Conservation (phyloP, 257 asterid genomes). For the Solanum tarijense region DNA sequence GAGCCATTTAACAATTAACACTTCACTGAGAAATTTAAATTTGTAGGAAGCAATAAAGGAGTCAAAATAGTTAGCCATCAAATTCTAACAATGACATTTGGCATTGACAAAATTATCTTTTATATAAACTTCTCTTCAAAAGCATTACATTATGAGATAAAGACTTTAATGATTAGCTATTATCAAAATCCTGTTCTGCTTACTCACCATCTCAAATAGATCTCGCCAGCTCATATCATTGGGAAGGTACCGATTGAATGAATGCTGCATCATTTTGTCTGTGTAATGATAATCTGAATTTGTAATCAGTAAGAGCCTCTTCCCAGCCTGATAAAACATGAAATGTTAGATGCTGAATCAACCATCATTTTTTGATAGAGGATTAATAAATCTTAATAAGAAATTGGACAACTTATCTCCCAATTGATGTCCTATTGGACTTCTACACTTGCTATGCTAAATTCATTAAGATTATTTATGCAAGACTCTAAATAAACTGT, state of each 20-base stretch:
- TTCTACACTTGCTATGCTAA: background rate
- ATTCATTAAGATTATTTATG: background rate
- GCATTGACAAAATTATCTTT: background rate
- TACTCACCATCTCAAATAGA: conserved; percentile 78
- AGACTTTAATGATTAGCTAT: background rate
- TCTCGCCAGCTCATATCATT: conserved; percentile 86
- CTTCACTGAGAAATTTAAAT: background rate
- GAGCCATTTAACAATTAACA: background rate
- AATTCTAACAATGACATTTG: background rate
- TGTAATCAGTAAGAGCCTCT: conserved; percentile 77
- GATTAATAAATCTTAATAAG: background rate
- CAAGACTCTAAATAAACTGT: background rate
- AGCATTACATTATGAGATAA: background rate
- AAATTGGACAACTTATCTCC: background rate
- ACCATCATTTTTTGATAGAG: background rate
- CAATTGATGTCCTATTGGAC: background rate
- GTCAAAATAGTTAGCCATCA: background rate
- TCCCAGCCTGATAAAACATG: conserved; percentile 61
- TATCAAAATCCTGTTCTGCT: background rate
- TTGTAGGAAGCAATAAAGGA: background rate
- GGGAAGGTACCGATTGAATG: conserved; percentile 88
- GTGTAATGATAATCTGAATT: conserved; percentile 90
- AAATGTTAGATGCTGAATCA: background rate
- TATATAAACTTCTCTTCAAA: background rate
- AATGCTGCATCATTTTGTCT: conserved; percentile 89